Conservation (phyloP, 257 asterid genomes). For the Avicennia marina region DNA sequence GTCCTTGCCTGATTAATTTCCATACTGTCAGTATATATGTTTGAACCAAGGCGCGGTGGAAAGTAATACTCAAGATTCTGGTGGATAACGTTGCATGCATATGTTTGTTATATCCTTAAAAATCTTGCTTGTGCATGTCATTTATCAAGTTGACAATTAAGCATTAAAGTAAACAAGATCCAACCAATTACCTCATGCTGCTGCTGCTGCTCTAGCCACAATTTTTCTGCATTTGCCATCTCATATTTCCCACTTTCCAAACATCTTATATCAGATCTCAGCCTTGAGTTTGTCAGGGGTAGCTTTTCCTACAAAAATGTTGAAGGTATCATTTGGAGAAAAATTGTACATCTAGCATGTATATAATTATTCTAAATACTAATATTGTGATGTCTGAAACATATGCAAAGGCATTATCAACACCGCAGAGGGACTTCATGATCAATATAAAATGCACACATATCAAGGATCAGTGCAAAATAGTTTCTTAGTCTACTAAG, state of each 20-base stretch:
- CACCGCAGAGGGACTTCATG: too few relatives aligned
- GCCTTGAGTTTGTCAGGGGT: slow-evolving; percentile 94
- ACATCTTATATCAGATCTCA: slow-evolving; percentile 94
- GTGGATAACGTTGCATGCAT: neutral
- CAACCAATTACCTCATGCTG: slow-evolving; percentile 69
- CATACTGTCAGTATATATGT: slow-evolving; percentile 11
- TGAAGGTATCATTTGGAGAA: too few relatives aligned
- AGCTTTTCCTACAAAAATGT: slow-evolving; percentile 71
- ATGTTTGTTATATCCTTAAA: too few relatives aligned
- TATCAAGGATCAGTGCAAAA: too few relatives aligned
- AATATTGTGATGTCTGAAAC: too few relatives aligned
- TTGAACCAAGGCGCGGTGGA: too few relatives aligned
- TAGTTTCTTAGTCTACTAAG: too few relatives aligned
- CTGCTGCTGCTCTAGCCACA: slow-evolving; percentile 85
- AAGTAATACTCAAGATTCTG: neutral
- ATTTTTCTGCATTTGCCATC: slow-evolving; percentile 73
- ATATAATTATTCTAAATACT: too few relatives aligned
- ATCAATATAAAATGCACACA: neutral
- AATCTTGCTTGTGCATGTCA: too few relatives aligned
- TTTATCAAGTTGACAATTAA: too few relatives aligned
- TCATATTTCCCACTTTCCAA: slow-evolving; percentile 90
- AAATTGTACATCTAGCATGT: too few relatives aligned
- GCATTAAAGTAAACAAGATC: slow-evolving; percentile 7
- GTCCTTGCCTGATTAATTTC: slow-evolving; percentile 57
- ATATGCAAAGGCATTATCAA: too few relatives aligned